These are phyloP conservation scores for Cardamine chenopodiifolia DNA, from an alignment of 345 rosid species.

Conservation along the genomic window DNA sequence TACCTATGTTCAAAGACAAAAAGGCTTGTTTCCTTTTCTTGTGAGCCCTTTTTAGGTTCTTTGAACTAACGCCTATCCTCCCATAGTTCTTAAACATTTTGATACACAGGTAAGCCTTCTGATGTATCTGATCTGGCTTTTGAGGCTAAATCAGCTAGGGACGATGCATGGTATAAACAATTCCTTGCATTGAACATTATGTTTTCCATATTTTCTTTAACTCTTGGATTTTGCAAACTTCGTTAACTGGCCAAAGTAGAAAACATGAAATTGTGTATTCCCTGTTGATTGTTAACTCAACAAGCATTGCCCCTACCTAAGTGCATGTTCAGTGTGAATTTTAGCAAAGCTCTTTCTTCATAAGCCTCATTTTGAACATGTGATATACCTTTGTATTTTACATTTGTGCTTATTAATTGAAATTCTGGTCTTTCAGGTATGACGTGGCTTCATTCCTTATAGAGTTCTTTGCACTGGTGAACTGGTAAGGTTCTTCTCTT, in stretches of 20 bases:
- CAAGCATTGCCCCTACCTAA: not conserved
- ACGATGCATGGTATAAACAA: conserved; percentile 68
- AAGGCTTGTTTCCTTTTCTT: conserved; percentile 46
- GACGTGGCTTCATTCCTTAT: conserved; percentile 70
- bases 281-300: conserved; percentile 9
- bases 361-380: conserved; percentile 3
- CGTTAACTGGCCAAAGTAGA: not conserved
- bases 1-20: conserved; percentile 38
- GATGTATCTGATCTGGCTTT: conserved; percentile 65
- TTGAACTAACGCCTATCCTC: not conserved
- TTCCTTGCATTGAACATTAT: conserved; percentile 13
- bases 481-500: conserved; percentile 56
- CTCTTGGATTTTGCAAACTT: conserved; percentile 10
- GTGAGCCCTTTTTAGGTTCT: conserved; percentile 9
- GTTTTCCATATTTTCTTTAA: not conserved
- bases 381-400: not conserved
- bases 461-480: conserved; percentile 63
- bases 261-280: not conserved
- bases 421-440: conserved; percentile 56
- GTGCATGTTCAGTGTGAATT: conserved; percentile 8
- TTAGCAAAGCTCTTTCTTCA: not conserved
- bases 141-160: conserved; percentile 80
- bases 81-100: not conserved
- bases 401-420: not conserved
- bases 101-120: conserved; percentile 35